A percentile compares a stretch with the other conserved stretches of the same genome.
phyloP scores from a whole-genome alignment of 2,329 filamentous ascomycete genomes.

The Cercospora sesami region DNA sequence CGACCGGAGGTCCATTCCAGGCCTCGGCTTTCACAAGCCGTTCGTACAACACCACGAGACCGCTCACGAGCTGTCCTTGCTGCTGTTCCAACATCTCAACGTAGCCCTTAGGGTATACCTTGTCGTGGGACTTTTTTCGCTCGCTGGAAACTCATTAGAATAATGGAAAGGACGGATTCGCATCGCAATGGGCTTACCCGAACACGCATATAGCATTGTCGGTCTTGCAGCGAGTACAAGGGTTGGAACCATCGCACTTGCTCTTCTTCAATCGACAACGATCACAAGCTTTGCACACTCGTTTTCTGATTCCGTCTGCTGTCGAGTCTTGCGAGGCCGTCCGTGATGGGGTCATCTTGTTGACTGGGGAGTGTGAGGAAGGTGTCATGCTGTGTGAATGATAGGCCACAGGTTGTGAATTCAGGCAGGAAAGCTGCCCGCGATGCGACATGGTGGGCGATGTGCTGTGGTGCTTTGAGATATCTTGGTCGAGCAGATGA shows the following conservation, averaged over 20 bases:
- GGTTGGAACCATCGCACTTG: conserved; percentile 65
- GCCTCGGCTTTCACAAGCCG: conserved; percentile 53
- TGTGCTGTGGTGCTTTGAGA: neutral
- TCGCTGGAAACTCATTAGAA: conserved; percentile 41
- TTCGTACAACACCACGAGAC: conserved; percentile 61
- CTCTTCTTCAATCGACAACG: conserved; percentile 66
- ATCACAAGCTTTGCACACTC: conserved; percentile 67
- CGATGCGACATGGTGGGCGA: conserved; percentile 22
- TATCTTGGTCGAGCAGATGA: neutral
- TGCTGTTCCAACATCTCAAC: conserved; percentile 69
- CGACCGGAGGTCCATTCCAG: conserved; percentile 58
- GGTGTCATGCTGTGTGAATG: conserved; percentile 29
- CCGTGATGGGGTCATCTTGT: conserved; percentile 30
- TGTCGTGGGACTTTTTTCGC: conserved; percentile 66
- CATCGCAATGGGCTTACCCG: conserved; percentile 41
- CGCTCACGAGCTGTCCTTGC: conserved; percentile 61
- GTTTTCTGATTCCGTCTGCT: conserved; percentile 49
- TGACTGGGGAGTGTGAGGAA: conserved; percentile 26
- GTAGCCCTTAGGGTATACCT: conserved; percentile 67
- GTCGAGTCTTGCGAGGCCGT: conserved; percentile 32
- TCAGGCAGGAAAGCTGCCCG: conserved; percentile 25
- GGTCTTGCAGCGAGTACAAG: conserved; percentile 62
- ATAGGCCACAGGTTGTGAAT: conserved; percentile 22
- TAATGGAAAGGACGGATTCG: neutral
- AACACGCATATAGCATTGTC: conserved; percentile 67